A percentile compares a stretch with the other conserved stretches of the same genome.
Evolutionary conservation across 495 filamentous ascomycete species (phyloP).

Genomic region (Cladorrhinum samala): DNA sequence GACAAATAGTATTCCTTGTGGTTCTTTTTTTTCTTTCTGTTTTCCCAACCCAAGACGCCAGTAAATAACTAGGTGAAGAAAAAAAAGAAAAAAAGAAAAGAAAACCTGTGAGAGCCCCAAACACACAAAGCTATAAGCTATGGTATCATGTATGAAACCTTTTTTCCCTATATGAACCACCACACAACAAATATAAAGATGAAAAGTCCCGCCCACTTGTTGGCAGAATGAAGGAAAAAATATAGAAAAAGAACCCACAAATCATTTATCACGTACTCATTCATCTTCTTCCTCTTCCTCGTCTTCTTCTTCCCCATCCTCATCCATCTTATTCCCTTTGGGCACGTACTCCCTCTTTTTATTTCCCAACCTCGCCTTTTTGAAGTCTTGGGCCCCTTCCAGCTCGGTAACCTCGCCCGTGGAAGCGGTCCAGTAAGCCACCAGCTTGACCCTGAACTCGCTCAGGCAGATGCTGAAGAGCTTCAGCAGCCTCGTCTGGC

Average conservation of each 20-base stretch:
- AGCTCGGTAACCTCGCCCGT: constrained; percentile 55
- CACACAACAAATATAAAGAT: neutral
- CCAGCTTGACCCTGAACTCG: constrained; percentile 75
- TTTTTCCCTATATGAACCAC: constrained; percentile 9
- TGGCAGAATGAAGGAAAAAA: too few relatives aligned
- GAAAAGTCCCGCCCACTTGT: neutral
- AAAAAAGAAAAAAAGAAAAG: constrained; percentile 1
- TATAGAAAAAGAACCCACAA: neutral
- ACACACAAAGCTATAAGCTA: neutral
- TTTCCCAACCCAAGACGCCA: neutral
- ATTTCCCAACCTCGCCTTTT: constrained; percentile 33
- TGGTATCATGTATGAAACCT: constrained; percentile 7
- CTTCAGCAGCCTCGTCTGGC: constrained; percentile 90
- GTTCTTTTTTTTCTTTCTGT: neutral
- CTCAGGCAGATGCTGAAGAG: constrained; percentile 82
- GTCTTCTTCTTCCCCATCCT: constrained; percentile 9
- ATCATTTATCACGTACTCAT: neutral
- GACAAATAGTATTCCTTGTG: neutral
- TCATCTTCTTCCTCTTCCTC: constrained; percentile 16
- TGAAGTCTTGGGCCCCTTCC: constrained; percentile 22
- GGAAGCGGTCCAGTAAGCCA: constrained; percentile 65
- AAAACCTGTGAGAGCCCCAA: neutral
- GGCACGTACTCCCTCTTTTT: constrained; percentile 20
- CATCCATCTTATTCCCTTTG: constrained; percentile 9
- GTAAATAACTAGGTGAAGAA: neutral